Percentiles rank a stretch among this genome's conserved stretches.
Evolutionary conservation across 345 rosid genomes (phyloP).

Genomic region (Iberis pinnata): DNA sequence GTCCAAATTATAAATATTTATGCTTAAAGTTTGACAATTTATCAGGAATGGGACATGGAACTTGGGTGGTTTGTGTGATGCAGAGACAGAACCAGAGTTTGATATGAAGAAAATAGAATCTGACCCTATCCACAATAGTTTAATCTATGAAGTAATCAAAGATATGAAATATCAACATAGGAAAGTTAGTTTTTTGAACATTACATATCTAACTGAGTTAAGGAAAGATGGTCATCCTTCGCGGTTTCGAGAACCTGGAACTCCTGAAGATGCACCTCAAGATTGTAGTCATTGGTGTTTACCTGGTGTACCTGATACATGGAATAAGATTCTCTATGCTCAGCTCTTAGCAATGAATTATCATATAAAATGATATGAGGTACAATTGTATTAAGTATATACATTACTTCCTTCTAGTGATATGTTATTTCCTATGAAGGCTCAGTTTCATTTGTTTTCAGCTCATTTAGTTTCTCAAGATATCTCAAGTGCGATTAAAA

Average conservation of each 20-base stretch:
- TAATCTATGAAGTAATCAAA: conserved; percentile 41
- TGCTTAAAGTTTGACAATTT: no score
- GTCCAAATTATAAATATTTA: no score
- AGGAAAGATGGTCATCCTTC: conserved; percentile 81
- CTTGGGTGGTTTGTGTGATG: conserved; percentile 59
- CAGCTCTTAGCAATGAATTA: conserved; percentile 49
- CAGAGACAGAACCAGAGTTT: conserved; percentile 49
- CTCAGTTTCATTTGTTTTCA: no score
- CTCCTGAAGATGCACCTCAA: conserved; percentile 57
- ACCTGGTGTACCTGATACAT: conserved; percentile 80
- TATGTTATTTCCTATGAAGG: no score
- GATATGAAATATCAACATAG: conserved; percentile 35
- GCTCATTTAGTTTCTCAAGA: no score
- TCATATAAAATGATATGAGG: conserved; percentile 16
- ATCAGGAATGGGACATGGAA: conserved; percentile 71
- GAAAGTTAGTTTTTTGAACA: conserved; percentile 58
- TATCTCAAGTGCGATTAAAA: no score
- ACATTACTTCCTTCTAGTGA: no score
- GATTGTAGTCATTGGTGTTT: conserved; percentile 98
- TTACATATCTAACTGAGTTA: conserved; percentile 61
- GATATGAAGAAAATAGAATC: conserved; percentile 36
- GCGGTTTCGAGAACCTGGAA: conserved; percentile 56
- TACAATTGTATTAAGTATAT: no score
- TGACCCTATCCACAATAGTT: conserved; percentile 46
- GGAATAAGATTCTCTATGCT: conserved; percentile 83